Evolutionary conservation across 192 early-diverging fungal genomes (phyloP).

Genomic region (Rhizoclosmatium sp.): DNA sequence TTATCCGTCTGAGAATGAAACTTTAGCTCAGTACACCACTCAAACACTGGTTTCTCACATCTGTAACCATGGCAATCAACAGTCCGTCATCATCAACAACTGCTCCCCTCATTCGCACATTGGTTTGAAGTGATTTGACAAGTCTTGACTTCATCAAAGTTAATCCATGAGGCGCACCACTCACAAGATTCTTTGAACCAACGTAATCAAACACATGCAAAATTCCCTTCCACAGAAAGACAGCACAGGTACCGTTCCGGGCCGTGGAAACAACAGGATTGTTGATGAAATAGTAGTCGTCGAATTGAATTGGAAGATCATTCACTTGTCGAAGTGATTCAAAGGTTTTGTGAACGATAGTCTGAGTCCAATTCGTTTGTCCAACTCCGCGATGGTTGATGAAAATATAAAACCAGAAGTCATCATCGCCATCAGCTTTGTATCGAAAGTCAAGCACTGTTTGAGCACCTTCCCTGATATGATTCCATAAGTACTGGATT

Average conservation of each 20-base stretch:
- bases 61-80: slow-evolving; percentile 2
- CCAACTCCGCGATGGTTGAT: not conserved
- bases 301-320: slow-evolving; percentile 9
- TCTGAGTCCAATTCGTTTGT: not conserved
- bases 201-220: slow-evolving; percentile 24
- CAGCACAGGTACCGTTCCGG: not conserved
- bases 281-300: slow-evolving; percentile 13
- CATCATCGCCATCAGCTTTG: slow-evolving; percentile 1
- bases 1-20: slow-evolving; percentile 14
- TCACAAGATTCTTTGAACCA: not conserved
- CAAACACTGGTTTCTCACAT: not conserved
- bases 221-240: slow-evolving; percentile 20
- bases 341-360: not conserved
- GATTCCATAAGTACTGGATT: not conserved
- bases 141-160: slow-evolving; percentile 16
- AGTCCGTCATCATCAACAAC: slow-evolving; percentile 15
- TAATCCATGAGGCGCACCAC: slow-evolving; percentile 14
- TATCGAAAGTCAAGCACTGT: slow-evolving; percentile 21
- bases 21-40: not conserved
- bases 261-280: slow-evolving; percentile 17
- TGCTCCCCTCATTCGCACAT: slow-evolving; percentile 9
- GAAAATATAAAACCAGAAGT: slow-evolving; percentile 12
- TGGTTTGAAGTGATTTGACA: slow-evolving; percentile 12
- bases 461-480: slow-evolving; percentile 5
- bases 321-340: slow-evolving; percentile 2